These are phyloP conservation scores for Pyrenochaeta sp. DNA, from an alignment of 2,329 filamentous ascomycete species.

Conservation along the genomic window DNA sequence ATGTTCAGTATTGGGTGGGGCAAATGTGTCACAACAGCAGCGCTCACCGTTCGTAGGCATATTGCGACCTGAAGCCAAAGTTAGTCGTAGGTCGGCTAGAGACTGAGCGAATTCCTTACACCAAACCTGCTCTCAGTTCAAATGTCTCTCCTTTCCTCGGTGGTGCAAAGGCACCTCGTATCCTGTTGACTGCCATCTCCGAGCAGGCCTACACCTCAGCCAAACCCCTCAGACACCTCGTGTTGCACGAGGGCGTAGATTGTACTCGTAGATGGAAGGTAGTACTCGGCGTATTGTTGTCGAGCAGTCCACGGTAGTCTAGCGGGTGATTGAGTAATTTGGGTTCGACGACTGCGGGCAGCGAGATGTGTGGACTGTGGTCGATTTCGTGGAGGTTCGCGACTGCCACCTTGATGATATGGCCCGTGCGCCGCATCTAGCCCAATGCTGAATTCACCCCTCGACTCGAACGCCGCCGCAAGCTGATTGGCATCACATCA, in stretches of 20 bases:
- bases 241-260: too few species aligned
- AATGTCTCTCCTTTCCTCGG: slow-evolving; percentile 98
- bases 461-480: slow-evolving; percentile 7
- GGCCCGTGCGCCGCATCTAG: slow-evolving; percentile 34
- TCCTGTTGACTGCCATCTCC: slow-evolving; percentile 92
- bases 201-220: slow-evolving; percentile 36
- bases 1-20: slow-evolving; percentile 40
- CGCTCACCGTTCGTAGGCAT: slow-evolving; percentile 86
- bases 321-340: not conserved
- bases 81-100: slow-evolving; percentile 29
- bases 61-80: slow-evolving; percentile 76
- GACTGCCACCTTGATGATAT: slow-evolving; percentile 36
- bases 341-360: slow-evolving; percentile 9
- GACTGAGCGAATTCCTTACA: slow-evolving; percentile 53
- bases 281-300: slow-evolving; percentile 2
- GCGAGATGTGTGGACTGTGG: slow-evolving; percentile 16
- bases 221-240: slow-evolving; percentile 44
- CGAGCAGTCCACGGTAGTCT: slow-evolving; percentile 7
- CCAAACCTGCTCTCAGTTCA: slow-evolving; percentile 91
- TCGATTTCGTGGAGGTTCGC: slow-evolving; percentile 29
- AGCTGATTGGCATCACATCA: slow-evolving; percentile 6
- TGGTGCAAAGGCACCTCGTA: slow-evolving; percentile 89
- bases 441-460: too few species aligned
- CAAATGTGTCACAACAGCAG: not conserved
- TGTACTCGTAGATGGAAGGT: too few species aligned